phyloP scores from a whole-genome alignment of 148 eudicot species.

The Rheum nobile region DNA sequence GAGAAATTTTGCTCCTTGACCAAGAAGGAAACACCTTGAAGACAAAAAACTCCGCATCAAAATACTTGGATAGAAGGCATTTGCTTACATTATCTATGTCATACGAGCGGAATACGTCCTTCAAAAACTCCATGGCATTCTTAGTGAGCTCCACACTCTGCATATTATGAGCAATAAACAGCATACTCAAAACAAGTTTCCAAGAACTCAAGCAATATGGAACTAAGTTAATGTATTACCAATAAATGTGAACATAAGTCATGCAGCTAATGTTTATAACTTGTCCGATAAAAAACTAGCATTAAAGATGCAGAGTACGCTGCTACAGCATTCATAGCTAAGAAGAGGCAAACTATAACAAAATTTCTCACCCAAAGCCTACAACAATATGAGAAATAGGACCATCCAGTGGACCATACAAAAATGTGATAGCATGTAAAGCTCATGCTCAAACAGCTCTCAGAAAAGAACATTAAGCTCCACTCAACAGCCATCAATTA shows the following conservation, averaged over 20 bases:
- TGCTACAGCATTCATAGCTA: neutral
- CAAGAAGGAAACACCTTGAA: neutral
- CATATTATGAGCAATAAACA: slow-evolving; percentile 3
- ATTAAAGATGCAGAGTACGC: neutral
- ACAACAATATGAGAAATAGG: neutral
- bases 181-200: slow-evolving; percentile 8
- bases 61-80: neutral
- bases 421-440: neutral
- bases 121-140: slow-evolving; percentile 27
- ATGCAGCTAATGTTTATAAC: neutral
- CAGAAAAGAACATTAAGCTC: neutral
- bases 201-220: neutral
- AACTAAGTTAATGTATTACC: neutral
- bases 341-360: neutral
- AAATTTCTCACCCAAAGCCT: neutral
- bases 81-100: slow-evolving; percentile 30
- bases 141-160: slow-evolving; percentile 39
- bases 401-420: neutral
- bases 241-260: neutral
- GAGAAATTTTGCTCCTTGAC: neutral
- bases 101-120: slow-evolving; percentile 24
- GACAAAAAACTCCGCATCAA: neutral
- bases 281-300: neutral
- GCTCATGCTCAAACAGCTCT: neutral
- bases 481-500: neutral